Conservation (phyloP, 306 rosid species). For the Cucumis hystrix region DNA sequence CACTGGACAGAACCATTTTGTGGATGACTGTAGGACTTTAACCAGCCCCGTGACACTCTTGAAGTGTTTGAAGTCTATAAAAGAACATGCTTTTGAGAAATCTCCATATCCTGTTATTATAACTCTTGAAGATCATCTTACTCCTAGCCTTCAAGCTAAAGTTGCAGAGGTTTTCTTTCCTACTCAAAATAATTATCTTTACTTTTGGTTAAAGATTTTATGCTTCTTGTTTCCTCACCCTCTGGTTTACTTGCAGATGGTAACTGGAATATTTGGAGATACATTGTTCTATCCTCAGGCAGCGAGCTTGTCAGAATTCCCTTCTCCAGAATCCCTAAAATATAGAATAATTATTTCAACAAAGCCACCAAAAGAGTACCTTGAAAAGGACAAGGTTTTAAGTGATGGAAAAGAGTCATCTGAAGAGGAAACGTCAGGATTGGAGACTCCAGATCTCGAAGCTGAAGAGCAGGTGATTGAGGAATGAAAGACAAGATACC, state of each 20-base stretch:
- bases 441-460: conserved; percentile 17
- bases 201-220: not conserved
- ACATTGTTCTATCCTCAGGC: conserved; percentile 45
- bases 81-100: conserved; percentile 64
- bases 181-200: not conserved
- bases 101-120: conserved; percentile 77
- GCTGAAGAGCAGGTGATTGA: conserved; percentile 36
- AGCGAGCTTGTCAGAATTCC: conserved; percentile 50
- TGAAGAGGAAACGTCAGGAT: conserved; percentile 26
- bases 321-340: conserved; percentile 71
- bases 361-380: conserved; percentile 69
- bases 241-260: conserved; percentile 38
- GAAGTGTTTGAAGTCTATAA: conserved; percentile 76
- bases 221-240: not conserved
- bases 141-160: conserved; percentile 64
- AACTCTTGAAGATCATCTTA: conserved; percentile 86
- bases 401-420: conserved; percentile 29
- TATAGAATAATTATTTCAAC: conserved; percentile 63
- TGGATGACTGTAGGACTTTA: conserved; percentile 52
- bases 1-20: not conserved
- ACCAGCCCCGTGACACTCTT: conserved; percentile 69
- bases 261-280: conserved; percentile 55
- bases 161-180: conserved; percentile 51
- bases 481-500: not conserved
- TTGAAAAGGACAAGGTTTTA: conserved; percentile 24